Base-by-base conservation (phyloP, 2,329 filamentous ascomycete species). In the Falciphora oryzae region DNA sequence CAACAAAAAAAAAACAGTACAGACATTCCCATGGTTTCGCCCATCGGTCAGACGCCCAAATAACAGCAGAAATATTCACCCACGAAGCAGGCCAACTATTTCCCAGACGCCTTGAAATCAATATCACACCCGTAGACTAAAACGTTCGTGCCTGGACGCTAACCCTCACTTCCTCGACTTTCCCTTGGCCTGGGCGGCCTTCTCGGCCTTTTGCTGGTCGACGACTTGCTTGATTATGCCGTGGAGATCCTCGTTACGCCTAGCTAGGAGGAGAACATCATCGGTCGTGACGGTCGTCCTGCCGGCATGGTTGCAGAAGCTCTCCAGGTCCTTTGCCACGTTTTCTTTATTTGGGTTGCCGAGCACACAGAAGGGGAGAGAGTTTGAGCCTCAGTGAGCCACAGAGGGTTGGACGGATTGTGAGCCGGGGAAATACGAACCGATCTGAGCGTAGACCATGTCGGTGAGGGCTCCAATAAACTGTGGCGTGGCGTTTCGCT, bases 381-480 rank as follows among this genome's bases (percentile, higher is more conserved):
- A 56, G 57, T 16, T 61, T 53, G 5, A 62, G 25, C 22, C 29
- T 61, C 25, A 65, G 57, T 8, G 28, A 8, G 57, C 25, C 8
- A 25, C 31, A 44, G 14, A 29, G 35, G 8, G 6, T 29, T 64
- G 5, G 35, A 3, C 14, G 59, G 32, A 64, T 62, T 16, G 2
- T 1, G 4, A 32, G 59, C 25, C 32, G 53, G 18, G 14, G 6
- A 63, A 64, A 60, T 18, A 69, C 77, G 60, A 81, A 94, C 92
- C 90, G 63, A 97, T 90, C 70, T 96, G 93, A 1, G 88, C 85
- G 87, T 91, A 97, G 10, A 94, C 89, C 75, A 96, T 85, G 75
- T 97, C 93, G 0, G 91, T 95, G 72, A 96, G 76, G 0, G 90
- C 89, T 11, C 89, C 92, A 69, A 96, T 96, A 75, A 96, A 97